Conservation (phyloP, 768 basidiomycete species). For the Leccinum barrowsii region DNA sequence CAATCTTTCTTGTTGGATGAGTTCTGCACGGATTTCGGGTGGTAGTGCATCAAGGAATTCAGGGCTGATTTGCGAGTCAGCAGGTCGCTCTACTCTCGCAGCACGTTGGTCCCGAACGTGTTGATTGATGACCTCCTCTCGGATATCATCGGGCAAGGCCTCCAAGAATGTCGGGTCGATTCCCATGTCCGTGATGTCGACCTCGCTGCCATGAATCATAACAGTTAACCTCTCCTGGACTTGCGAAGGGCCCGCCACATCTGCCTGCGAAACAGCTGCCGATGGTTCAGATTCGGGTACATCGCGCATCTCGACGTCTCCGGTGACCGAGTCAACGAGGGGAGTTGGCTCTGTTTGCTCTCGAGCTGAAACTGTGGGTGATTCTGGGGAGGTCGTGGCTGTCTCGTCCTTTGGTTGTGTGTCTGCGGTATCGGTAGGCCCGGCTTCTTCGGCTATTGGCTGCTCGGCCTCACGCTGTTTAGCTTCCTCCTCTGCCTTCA, state of each 20-base stretch:
- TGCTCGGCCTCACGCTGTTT: constrained; percentile 39
- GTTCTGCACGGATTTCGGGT: constrained; percentile 94
- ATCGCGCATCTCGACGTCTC: constrained; percentile 55
- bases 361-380: constrained; percentile 4
- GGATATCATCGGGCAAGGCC: constrained; percentile 97
- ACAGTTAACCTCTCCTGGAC: constrained; percentile 74
- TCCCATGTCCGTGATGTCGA: constrained; percentile 98
- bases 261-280: constrained; percentile 14
- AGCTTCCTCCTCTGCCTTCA: constrained; percentile 48
- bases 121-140: constrained; percentile 96
- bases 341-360: constrained; percentile 16
- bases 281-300: constrained; percentile 20
- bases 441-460: constrained; percentile 30
- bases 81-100: constrained; percentile 66
- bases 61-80: constrained; percentile 85
- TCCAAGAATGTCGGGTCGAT: constrained; percentile 98
- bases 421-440: constrained; percentile 30
- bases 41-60: constrained; percentile 97
- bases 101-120: constrained; percentile 91
- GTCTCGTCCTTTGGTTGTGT: constrained; percentile 13
- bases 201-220: constrained; percentile 84
- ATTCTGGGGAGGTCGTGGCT: constrained; percentile 11
- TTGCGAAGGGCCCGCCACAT: constrained; percentile 32
- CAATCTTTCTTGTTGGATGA: constrained; percentile 89
- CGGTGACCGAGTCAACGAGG: constrained; percentile 31